These are phyloP conservation scores for Akebia trifoliata DNA, from an alignment of 164 flowering plant genomes.

Conservation along the genomic window DNA sequence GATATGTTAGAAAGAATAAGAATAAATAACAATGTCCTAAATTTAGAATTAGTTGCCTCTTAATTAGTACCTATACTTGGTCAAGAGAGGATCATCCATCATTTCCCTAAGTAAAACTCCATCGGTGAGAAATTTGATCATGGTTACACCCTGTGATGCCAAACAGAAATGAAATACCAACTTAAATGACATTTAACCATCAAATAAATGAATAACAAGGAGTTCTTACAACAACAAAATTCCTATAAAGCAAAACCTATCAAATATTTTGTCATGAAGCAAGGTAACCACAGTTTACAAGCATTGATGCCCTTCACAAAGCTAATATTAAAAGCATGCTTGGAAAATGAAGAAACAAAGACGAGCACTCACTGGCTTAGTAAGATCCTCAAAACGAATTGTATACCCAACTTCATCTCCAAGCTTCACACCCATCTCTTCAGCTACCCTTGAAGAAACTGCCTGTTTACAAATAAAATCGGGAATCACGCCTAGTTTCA, in stretches of 20 bases:
- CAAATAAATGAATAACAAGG: neutral
- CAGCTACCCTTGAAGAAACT: slow-evolving; percentile 93
- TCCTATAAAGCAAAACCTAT: neutral
- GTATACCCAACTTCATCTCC: slow-evolving; percentile 98
- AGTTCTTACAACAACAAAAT: neutral
- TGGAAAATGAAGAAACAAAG: neutral
- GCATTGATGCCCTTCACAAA: neutral
- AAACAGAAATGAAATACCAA: slow-evolving; percentile 12
- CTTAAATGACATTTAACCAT: slow-evolving; percentile 3
- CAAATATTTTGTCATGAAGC: neutral
- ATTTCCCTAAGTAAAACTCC: slow-evolving; percentile 92
- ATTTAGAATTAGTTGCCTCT: neutral
- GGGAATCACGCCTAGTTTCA: too few relatives aligned
- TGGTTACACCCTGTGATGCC: slow-evolving; percentile 58
- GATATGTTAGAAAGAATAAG: neutral
- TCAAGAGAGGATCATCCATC: slow-evolving; percentile 99
- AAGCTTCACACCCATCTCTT: slow-evolving; percentile 94
- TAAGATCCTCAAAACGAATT: slow-evolving; percentile 86
- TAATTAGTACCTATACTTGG: slow-evolving; percentile 66
- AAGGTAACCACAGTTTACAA: neutral
- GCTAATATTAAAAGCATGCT: neutral
- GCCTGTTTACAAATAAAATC: slow-evolving; percentile 33
- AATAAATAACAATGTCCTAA: neutral
- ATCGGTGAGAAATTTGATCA: slow-evolving; percentile 90
- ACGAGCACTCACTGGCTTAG: slow-evolving; percentile 45